A percentile compares a stretch with the other conserved stretches of the same genome.
These are phyloP conservation scores for Jatropha podagrica DNA, from an alignment of 441 rosid genomes.

Conservation along the genomic window DNA sequence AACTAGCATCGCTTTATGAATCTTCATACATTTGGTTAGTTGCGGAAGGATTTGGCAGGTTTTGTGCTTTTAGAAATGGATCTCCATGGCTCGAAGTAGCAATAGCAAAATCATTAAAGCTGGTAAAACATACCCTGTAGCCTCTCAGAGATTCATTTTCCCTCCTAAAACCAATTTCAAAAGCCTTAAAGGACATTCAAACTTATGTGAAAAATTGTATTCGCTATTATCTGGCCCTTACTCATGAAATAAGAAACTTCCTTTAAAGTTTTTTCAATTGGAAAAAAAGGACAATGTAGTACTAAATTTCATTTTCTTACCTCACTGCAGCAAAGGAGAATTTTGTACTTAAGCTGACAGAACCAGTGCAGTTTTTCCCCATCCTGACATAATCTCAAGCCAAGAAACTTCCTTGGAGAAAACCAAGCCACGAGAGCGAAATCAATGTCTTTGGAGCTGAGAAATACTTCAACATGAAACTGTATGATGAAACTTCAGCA, in stretches of 20 bases:
- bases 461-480: constrained; percentile 63
- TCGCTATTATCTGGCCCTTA: no score
- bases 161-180: no score
- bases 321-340: constrained; percentile 41
- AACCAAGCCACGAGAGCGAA: constrained; percentile 43
- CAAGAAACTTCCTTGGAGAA: constrained; percentile 40
- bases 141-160: no score
- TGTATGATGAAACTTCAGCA: constrained; percentile 33
- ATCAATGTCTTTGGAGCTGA: constrained; percentile 72
- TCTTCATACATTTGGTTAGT: constrained; percentile 48
- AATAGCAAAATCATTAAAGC: no score
- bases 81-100: no score
- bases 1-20: constrained; percentile 64
- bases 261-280: no score
- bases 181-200: no score
- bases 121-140: no score
- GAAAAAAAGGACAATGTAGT: no score
- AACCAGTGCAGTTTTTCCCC: constrained; percentile 24
- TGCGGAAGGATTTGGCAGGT: constrained; percentile 33
- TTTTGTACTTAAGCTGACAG: constrained; percentile 39
- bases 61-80: constrained; percentile 52
- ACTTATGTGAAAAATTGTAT: no score
- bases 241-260: no score
- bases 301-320: constrained; percentile 46
- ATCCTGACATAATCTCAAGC: constrained; percentile 37